Percentiles rank a stretch among this genome's conserved stretches.
Evolutionary conservation across 805 yeast species (phyloP).

Genomic region (Zygoascus biomembranicola): DNA sequence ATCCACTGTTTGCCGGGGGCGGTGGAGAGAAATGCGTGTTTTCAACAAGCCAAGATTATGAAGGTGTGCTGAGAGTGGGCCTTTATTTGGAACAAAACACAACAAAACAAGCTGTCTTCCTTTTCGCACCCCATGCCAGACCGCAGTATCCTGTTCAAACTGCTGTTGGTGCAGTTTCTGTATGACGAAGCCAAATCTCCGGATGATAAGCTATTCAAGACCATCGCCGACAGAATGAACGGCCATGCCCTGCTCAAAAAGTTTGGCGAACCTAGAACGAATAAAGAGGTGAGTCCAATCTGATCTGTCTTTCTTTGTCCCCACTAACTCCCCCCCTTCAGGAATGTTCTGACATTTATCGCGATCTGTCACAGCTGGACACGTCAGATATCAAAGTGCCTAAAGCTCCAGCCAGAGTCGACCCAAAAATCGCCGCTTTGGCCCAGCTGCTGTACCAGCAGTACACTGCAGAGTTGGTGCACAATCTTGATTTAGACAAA

Average conservation of each 20-base stretch:
- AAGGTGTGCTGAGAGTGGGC: neutral
- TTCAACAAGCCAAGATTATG: no score
- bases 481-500: constrained; percentile 19
- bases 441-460: constrained; percentile 22
- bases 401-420: neutral
- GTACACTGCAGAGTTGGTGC: constrained; percentile 19
- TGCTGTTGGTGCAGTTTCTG: constrained; percentile 27
- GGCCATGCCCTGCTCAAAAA: constrained; percentile 23
- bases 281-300: neutral
- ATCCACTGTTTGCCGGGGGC: no score
- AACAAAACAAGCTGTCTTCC: neutral
- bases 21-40: no score
- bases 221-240: constrained; percentile 19
- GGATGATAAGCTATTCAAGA: constrained; percentile 9
- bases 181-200: constrained; percentile 21
- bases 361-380: neutral
- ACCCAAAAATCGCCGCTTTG: constrained; percentile 18
- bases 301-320: neutral
- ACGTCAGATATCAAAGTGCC: neutral
- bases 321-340: neutral
- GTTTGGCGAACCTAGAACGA: constrained; percentile 1
- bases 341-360: constrained; percentile 12
- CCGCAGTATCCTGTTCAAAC: constrained; percentile 18
- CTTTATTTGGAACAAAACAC: neutral
- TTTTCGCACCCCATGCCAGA: neutral